These are phyloP conservation scores for Iris pallida DNA, from an alignment of 116 monocot species.

Conservation along the genomic window DNA sequence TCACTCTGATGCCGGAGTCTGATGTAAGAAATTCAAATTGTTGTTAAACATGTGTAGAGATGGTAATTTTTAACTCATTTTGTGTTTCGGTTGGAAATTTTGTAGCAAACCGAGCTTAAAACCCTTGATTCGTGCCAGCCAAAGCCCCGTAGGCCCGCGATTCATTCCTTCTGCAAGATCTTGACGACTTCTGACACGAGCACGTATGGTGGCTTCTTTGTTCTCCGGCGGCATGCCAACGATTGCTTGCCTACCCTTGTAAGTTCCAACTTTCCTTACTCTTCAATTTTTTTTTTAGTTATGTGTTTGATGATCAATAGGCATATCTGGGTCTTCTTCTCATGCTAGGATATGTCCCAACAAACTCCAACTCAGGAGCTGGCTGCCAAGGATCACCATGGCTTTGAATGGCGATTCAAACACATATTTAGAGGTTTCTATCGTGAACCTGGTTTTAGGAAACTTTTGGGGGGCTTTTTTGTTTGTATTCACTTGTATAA, in stretches of 20 bases:
- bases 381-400: constrained; percentile 46
- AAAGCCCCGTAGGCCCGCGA: constrained; percentile 3
- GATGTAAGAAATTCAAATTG: constrained; percentile 39
- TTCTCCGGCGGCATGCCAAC: constrained; percentile 25
- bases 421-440: constrained; percentile 50
- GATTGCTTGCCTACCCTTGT: constrained; percentile 26
- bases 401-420: constrained; percentile 44
- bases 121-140: constrained; percentile 2
- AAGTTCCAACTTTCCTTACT: not conserved
- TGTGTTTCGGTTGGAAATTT: constrained; percentile 4
- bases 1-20: constrained; percentile 60
- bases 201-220: constrained; percentile 25
- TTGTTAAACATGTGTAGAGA: not conserved
- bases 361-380: constrained; percentile 42
- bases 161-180: constrained; percentile 24
- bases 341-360: constrained; percentile 31
- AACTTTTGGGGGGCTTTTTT: too few species aligned
- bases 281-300: not conserved
- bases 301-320: not conserved
- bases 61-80: not conserved
- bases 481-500: not conserved
- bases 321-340: too few species aligned
- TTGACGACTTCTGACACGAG: constrained; percentile 24
- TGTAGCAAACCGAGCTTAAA: constrained; percentile 21
- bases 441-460: not conserved